Percentiles rank a stretch among this genome's conserved stretches.
Conservation (phyloP, 768 basidiomycete species). For the Erythrobasidium yunnanense region DNA sequence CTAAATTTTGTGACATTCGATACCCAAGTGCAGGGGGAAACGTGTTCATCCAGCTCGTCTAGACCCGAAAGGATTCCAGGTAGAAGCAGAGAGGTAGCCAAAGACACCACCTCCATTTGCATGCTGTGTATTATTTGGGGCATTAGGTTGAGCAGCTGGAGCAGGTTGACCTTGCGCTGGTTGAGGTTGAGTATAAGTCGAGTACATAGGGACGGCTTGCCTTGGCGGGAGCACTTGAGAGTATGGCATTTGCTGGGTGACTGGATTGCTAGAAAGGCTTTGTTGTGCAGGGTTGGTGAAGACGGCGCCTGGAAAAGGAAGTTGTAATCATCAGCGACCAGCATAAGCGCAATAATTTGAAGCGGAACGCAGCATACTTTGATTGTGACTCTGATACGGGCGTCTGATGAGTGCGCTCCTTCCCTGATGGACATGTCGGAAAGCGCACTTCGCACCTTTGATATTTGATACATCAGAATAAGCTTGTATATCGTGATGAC, state of each 20-base stretch:
- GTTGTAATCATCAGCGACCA: not conserved
- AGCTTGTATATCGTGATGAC: not conserved
- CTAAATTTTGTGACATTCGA: too few species aligned
- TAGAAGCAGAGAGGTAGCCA: not conserved
- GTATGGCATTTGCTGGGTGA: too few species aligned
- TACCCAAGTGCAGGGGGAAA: too few species aligned
- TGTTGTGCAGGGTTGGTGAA: too few species aligned
- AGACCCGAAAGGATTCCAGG: not conserved
- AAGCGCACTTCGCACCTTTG: conserved; percentile 17
- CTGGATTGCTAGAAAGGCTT: too few species aligned
- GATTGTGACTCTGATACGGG: not conserved
- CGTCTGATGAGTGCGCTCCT: not conserved
- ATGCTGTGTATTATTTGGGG: too few species aligned
- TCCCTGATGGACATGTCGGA: conserved; percentile 4
- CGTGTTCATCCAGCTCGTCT: too few species aligned
- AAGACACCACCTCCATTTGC: not conserved
- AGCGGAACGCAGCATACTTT: not conserved
- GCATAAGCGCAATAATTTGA: not conserved
- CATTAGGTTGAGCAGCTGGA: too few species aligned
- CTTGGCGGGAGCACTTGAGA: too few species aligned
- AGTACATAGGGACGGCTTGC: too few species aligned
- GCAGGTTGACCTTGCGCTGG: too few species aligned
- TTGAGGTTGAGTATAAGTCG: too few species aligned
- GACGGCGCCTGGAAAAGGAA: not conserved
- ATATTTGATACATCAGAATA: not conserved